Base-by-base conservation (phyloP, 1,139 yeast species). In the Nadsonia starkeyi-henricii region DNA sequence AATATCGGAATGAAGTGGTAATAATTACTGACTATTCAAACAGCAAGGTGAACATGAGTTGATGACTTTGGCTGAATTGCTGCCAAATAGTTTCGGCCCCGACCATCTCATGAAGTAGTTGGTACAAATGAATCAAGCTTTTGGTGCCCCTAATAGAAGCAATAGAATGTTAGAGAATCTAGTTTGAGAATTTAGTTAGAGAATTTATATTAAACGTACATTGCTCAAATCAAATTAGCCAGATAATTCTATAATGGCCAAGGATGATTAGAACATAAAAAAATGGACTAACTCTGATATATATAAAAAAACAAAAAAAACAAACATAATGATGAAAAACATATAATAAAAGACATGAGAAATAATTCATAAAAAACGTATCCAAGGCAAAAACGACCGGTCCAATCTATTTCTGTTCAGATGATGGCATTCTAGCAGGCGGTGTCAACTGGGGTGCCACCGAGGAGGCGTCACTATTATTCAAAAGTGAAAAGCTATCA, bases 71-170 rank as follows among this genome's bases (percentile, higher is more conserved):
- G 72, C 69, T n/a, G 85, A 65, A 54, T 68, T 89, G 51, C 69
- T 88, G 45, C 97, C 97, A 0, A 62, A 75, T 61, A 80, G 94
- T 58, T 89, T 89, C 65, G 96, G 96, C 0, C 96, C 96, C 0
- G 89, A 75, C 23, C 77, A 80, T 56, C 64, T 83, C 49, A 63
- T 52, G 9, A 50, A 53, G 37, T 39, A 45, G 20, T 26, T 30
- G 39, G 45, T n/a, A n/a, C n/a, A n/a, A n/a, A n/a, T n/a, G n/a
- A n/a, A 41, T 37, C 43, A 45, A 26, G 45, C 47, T 23, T 23
- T 23, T n/a, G n/a, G n/a, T n/a, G n/a, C n/a, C n/a, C n/a, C n/a
- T n/a, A n/a, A n/a, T n/a, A n/a, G n/a, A n/a, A n/a, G n/a, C n/a
- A n/a, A n/a, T n/a, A n/a, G n/a, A n/a, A n/a, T n/a, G n/a, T n/a